Evolutionary conservation across 2,329 filamentous ascomycete species (phyloP).

Genomic region (Fusarium keratoplasticum): DNA sequence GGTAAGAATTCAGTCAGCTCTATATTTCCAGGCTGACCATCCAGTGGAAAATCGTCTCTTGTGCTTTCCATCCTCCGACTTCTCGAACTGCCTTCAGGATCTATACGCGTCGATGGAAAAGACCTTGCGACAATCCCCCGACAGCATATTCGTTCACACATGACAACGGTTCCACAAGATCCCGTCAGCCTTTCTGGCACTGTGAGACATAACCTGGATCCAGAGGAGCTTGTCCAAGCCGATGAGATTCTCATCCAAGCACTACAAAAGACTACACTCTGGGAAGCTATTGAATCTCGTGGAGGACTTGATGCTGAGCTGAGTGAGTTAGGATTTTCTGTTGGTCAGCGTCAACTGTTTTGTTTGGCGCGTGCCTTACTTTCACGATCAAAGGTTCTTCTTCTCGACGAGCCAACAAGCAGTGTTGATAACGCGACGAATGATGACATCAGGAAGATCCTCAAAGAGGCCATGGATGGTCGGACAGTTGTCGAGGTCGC

Average conservation of each 20-base stretch:
- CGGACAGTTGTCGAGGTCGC: constrained; percentile 47
- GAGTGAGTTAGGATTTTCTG: constrained; percentile 49
- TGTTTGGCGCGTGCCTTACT: constrained; percentile 60
- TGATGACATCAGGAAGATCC: constrained; percentile 36
- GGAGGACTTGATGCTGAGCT: constrained; percentile 54
- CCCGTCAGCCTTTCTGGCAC: constrained; percentile 58
- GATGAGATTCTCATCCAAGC: constrained; percentile 55
- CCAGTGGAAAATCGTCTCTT: constrained; percentile 63
- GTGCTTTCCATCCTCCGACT: constrained; percentile 61
- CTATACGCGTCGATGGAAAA: constrained; percentile 57
- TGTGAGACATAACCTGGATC: constrained; percentile 61
- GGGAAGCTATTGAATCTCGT: constrained; percentile 50
- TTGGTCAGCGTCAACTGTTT: constrained; percentile 61
- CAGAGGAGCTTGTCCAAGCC: constrained; percentile 45
- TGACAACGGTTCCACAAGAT: constrained; percentile 63
- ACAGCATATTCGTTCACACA: constrained; percentile 54
- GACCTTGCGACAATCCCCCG: constrained; percentile 56
- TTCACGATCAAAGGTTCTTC: constrained; percentile 42
- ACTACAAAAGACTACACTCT: constrained; percentile 57
- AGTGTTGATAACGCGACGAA: constrained; percentile 47
- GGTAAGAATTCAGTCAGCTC: background rate
- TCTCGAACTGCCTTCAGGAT: constrained; percentile 53
- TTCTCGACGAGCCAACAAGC: constrained; percentile 50
- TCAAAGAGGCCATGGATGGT: constrained; percentile 36
- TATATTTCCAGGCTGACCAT: background rate